These are phyloP conservation scores for Ophiocordyceps polyrhachis-furcata DNA, from an alignment of 2,329 filamentous ascomycete genomes.

Conservation along the genomic window DNA sequence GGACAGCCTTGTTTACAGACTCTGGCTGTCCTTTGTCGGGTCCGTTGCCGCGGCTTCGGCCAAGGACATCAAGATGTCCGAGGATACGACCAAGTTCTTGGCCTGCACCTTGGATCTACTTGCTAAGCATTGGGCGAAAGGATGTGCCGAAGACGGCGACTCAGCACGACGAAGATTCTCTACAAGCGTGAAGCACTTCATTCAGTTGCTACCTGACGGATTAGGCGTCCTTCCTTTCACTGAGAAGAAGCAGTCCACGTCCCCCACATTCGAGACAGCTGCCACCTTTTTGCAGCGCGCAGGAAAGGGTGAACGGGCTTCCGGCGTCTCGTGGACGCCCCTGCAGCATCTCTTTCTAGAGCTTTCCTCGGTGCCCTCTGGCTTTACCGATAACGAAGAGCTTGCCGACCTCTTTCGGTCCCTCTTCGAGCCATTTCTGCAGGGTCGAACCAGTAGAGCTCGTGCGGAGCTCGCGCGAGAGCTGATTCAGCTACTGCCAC, in stretches of 20 bases:
- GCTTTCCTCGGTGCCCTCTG: conserved; percentile 31
- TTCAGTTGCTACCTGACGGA: conserved; percentile 27
- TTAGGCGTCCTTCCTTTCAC: conserved; percentile 44
- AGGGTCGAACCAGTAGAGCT: conserved; percentile 23
- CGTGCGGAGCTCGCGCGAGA: conserved; percentile 29
- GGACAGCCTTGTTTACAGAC: conserved; percentile 29
- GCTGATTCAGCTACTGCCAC: conserved; percentile 29
- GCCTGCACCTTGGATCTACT: conserved; percentile 52
- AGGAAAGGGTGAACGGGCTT: conserved; percentile 31
- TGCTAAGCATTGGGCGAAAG: conserved; percentile 42
- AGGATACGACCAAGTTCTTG: conserved; percentile 65
- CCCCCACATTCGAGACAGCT: conserved; percentile 41
- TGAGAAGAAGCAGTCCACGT: conserved; percentile 34
- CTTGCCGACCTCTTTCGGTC: conserved; percentile 26
- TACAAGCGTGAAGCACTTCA: conserved; percentile 30
- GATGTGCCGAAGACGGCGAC: conserved; percentile 22
- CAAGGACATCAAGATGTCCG: conserved; percentile 80
- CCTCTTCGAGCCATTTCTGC: conserved; percentile 40
- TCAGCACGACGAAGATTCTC: conserved; percentile 30
- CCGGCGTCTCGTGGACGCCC: conserved; percentile 34
- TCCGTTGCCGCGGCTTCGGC: conserved; percentile 48
- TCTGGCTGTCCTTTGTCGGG: conserved; percentile 44
- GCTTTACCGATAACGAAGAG: conserved; percentile 26
- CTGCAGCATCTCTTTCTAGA: conserved; percentile 48
- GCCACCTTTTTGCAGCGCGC: conserved; percentile 47